A percentile compares a stretch with the other conserved stretches of the same genome.
These are phyloP conservation scores for Suillus brevipes DNA, from an alignment of 768 basidiomycete genomes.

Conservation along the genomic window DNA sequence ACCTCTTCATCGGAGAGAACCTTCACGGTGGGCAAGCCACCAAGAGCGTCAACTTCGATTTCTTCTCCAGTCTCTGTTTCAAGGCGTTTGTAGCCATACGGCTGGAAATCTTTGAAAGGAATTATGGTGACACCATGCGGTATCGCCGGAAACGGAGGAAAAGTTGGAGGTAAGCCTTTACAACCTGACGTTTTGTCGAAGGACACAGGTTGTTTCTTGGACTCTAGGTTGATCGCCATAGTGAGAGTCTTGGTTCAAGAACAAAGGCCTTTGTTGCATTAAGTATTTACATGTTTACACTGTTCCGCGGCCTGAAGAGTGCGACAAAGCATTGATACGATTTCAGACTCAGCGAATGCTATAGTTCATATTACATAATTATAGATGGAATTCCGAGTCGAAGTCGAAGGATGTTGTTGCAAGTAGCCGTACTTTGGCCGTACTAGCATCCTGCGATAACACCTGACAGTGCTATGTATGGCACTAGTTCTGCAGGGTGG, in stretches of 20 bases:
- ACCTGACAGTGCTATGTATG: not conserved
- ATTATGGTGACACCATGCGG: slow-evolving; percentile 43
- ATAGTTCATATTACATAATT: slow-evolving; percentile 8
- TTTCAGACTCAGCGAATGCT: slow-evolving; percentile 6
- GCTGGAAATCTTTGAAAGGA: slow-evolving; percentile 43
- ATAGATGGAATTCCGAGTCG: not conserved
- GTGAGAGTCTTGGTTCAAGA: slow-evolving; percentile 3
- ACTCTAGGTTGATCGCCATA: not conserved
- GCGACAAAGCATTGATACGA: not conserved
- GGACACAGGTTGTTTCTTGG: slow-evolving; percentile 3
- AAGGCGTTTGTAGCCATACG: slow-evolving; percentile 22
- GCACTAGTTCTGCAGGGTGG: not conserved
- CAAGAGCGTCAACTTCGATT: slow-evolving; percentile 29
- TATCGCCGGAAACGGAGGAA: slow-evolving; percentile 49
- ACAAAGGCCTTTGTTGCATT: slow-evolving; percentile 7
- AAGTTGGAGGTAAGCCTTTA: slow-evolving; percentile 16
- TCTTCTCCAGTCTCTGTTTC: slow-evolving; percentile 11
- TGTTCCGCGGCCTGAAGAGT: not conserved
- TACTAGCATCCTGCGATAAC: too few species aligned
- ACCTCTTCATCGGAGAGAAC: slow-evolving; percentile 27
- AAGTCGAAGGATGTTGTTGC: too few species aligned
- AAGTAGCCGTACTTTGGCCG: too few species aligned
- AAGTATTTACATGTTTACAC: not conserved
- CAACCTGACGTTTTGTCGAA: not conserved
- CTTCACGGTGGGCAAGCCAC: slow-evolving; percentile 26